Evolutionary conservation across 768 basidiomycete genomes (phyloP).

Genomic region (Termitomyces sp.): DNA sequence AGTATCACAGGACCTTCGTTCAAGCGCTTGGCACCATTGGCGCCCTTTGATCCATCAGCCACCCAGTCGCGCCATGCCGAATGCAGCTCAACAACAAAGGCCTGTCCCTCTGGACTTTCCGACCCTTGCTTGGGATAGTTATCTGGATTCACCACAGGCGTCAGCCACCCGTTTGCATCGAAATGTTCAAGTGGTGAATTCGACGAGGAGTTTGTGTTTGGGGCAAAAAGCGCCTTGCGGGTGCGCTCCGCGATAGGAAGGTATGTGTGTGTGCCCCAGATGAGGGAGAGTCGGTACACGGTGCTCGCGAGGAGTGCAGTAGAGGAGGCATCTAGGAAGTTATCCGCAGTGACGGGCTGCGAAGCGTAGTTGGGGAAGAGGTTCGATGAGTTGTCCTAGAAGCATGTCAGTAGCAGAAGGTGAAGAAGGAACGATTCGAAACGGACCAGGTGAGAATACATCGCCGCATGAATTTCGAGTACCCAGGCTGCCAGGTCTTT

Average conservation of each 20-base stretch:
- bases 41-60: conserved; percentile 45
- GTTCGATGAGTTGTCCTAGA: conserved; percentile 34
- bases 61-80: conserved; percentile 78
- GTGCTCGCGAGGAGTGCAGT: conserved; percentile 73
- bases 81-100: conserved; percentile 73
- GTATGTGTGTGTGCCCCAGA: conserved; percentile 42
- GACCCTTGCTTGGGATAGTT: conserved; percentile 40
- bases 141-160: conserved; percentile 73
- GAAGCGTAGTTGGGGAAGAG: conserved; percentile 75
- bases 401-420: conserved; percentile 4
- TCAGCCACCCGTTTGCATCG: conserved; percentile 58
- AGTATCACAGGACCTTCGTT: not conserved
- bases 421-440: not conserved
- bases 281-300: conserved; percentile 65
- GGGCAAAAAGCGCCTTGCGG: conserved; percentile 33
- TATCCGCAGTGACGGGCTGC: conserved; percentile 29
- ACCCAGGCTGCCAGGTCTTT: conserved; percentile 61
- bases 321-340: conserved; percentile 70
- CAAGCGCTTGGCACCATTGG: conserved; percentile 28
- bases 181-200: conserved; percentile 38
- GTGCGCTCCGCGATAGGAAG: conserved; percentile 55
- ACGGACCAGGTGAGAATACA: conserved; percentile 59
- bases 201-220: conserved; percentile 13
- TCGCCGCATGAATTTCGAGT: conserved; percentile 66
- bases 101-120: conserved; percentile 70